Conservation (phyloP, 495 filamentous ascomycete species). For the Penicillium canescens region DNA sequence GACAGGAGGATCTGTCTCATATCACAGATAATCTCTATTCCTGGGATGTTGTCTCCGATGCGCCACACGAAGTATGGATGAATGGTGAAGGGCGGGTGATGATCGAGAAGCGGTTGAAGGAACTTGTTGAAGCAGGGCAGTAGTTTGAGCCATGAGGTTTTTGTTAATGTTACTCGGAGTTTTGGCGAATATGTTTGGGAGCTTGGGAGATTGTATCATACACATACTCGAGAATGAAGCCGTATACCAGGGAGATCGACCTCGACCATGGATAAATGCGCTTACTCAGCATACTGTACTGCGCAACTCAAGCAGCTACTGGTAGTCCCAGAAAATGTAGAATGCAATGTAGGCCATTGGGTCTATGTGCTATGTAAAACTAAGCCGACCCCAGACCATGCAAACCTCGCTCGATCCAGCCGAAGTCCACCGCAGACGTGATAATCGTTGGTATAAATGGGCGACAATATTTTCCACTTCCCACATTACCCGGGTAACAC, state of each 20-base stretch:
- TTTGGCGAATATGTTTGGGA: too few species aligned
- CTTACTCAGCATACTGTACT: too few species aligned
- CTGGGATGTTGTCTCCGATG: constrained; percentile 85
- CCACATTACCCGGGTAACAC: not conserved
- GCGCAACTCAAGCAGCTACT: too few species aligned
- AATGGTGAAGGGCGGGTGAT: constrained; percentile 63
- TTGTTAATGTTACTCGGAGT: not conserved
- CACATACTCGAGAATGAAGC: too few species aligned
- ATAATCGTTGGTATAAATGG: not conserved
- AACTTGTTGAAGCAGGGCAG: constrained; percentile 51
- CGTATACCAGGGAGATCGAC: too few species aligned
- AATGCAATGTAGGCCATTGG: too few species aligned
- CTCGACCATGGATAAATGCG: too few species aligned
- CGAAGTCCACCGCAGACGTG: too few species aligned
- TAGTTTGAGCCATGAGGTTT: not conserved
- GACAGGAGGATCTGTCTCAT: constrained; percentile 79
- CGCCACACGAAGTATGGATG: constrained; percentile 86
- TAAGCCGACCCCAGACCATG: too few species aligned
- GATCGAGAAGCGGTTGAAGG: constrained; percentile 67
- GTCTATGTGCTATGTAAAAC: too few species aligned
- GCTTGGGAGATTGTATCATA: not conserved
- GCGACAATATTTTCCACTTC: not conserved
- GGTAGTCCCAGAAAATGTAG: too few species aligned
- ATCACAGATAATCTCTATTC: constrained; percentile 72
- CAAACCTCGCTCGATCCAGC: too few species aligned